Evolutionary conservation across 805 yeast genomes (phyloP).

Genomic region (Suhomyces vadensis): DNA sequence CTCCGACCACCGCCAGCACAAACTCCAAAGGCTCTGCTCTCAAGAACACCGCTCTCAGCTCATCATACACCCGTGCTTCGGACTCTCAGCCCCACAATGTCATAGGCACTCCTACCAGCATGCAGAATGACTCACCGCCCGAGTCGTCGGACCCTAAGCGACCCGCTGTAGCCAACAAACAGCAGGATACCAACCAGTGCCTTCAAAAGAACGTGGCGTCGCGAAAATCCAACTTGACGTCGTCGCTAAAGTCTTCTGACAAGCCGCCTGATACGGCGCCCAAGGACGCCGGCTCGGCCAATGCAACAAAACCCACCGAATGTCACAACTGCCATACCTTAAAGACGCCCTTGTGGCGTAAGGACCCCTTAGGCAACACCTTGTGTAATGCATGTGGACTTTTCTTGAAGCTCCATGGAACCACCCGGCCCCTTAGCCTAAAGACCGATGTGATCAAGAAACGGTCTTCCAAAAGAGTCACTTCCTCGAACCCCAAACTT

Average conservation of each 20-base stretch:
- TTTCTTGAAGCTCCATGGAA: conserved; percentile 60
- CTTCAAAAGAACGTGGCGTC: neutral
- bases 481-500: conserved; percentile 6
- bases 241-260: conserved; percentile 18
- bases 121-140: conserved; percentile 25
- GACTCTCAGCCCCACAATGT: neutral
- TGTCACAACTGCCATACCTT: conserved; percentile 60
- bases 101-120: conserved; percentile 31
- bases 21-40: neutral
- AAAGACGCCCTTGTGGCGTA: conserved; percentile 64
- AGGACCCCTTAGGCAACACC: conserved; percentile 59
- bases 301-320: conserved; percentile 29
- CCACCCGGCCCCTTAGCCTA: conserved; percentile 58
- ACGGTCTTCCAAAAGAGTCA: conserved; percentile 46
- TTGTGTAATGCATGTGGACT: conserved; percentile 67
- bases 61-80: neutral
- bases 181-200: neutral
- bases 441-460: conserved; percentile 61
- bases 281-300: conserved; percentile 4
- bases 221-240: conserved; percentile 21
- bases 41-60: conserved; percentile 2
- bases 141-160: conserved; percentile 7
- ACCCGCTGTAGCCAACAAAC: neutral
- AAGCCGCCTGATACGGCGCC: neutral
- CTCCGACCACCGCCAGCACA: conserved; percentile 5